These are phyloP conservation scores for Pseudocercospora eumusae DNA, from an alignment of 2,329 filamentous ascomycete genomes.

Conservation along the genomic window DNA sequence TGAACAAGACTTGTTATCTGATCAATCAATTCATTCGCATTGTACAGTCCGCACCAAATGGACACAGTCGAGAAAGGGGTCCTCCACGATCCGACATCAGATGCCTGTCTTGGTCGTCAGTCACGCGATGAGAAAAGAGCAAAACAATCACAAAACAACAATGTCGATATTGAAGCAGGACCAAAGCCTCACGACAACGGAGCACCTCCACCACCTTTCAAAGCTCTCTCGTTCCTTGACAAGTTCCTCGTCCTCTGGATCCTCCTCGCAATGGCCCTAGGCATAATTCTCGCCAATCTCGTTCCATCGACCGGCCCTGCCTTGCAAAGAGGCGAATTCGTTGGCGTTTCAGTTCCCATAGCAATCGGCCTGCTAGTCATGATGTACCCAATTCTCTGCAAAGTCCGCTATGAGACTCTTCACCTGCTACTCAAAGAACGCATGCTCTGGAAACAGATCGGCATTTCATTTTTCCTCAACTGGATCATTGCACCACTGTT, in stretches of 20 bases:
- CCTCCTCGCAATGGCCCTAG: conserved; percentile 73
- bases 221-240: conserved; percentile 49
- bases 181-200: background rate
- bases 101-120: conserved; percentile 19
- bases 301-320: conserved; percentile 62
- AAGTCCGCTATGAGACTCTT: conserved; percentile 75
- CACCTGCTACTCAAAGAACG: conserved; percentile 64
- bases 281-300: conserved; percentile 75
- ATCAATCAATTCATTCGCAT: background rate
- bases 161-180: background rate
- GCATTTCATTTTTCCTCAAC: conserved; percentile 73
- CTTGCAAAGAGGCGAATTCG: conserved; percentile 70
- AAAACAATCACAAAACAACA: background rate
- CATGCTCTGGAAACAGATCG: conserved; percentile 75
- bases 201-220: conserved; percentile 33
- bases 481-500: conserved; percentile 81
- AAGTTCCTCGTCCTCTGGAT: conserved; percentile 62
- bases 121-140: background rate
- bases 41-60: conserved; percentile 15
- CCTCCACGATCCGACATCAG: conserved; percentile 19
- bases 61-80: conserved; percentile 28
- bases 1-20: background rate
- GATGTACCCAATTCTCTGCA: conserved; percentile 94
- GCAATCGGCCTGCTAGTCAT: conserved; percentile 81
- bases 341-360: conserved; percentile 64